Evolutionary conservation across 2,329 filamentous ascomycete genomes (phyloP).

Genomic region (Paecilomyces sp.): DNA sequence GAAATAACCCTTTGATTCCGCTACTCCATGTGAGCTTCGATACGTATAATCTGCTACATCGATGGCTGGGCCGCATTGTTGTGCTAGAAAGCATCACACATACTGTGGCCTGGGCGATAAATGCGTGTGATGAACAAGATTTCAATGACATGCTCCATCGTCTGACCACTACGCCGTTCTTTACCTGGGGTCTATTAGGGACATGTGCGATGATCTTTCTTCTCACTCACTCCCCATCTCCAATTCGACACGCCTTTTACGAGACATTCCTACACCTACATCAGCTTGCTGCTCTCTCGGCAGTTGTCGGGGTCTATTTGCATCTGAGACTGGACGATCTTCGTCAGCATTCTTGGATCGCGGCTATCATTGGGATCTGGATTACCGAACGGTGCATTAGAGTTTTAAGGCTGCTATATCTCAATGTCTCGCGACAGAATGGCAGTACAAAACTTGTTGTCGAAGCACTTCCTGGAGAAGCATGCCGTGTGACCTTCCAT

Average conservation of each 20-base stretch:
- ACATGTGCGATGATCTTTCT: slow-evolving; percentile 34
- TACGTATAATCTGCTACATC: slow-evolving; percentile 85
- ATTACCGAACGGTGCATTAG: slow-evolving; percentile 39
- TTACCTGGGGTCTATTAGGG: slow-evolving; percentile 39
- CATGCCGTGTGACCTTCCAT: slow-evolving; percentile 55
- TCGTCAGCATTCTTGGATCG: slow-evolving; percentile 34
- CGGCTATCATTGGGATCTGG: slow-evolving; percentile 32
- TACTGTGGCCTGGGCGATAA: slow-evolving; percentile 68
- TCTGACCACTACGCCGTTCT: slow-evolving; percentile 32
- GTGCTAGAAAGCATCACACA: slow-evolving; percentile 66
- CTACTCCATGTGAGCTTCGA: slow-evolving; percentile 86
- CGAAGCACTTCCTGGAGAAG: slow-evolving; percentile 53
- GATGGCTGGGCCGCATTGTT: slow-evolving; percentile 73
- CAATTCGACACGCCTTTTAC: slow-evolving; percentile 40
- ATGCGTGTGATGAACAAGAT: slow-evolving; percentile 43
- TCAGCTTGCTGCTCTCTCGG: slow-evolving; percentile 36
- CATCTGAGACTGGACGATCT: slow-evolving; percentile 37
- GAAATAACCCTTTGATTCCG: slow-evolving; percentile 86
- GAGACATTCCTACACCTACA: slow-evolving; percentile 43
- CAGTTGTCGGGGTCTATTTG: slow-evolving; percentile 37
- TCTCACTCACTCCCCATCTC: slow-evolving; percentile 36
- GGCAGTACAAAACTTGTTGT: slow-evolving; percentile 48
- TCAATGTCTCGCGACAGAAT: slow-evolving; percentile 45
- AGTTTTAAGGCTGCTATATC: slow-evolving; percentile 42
- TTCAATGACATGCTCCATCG: slow-evolving; percentile 25